phyloP scores from a whole-genome alignment of 768 basidiomycete genomes.

The Punctularia strigosozonata region DNA sequence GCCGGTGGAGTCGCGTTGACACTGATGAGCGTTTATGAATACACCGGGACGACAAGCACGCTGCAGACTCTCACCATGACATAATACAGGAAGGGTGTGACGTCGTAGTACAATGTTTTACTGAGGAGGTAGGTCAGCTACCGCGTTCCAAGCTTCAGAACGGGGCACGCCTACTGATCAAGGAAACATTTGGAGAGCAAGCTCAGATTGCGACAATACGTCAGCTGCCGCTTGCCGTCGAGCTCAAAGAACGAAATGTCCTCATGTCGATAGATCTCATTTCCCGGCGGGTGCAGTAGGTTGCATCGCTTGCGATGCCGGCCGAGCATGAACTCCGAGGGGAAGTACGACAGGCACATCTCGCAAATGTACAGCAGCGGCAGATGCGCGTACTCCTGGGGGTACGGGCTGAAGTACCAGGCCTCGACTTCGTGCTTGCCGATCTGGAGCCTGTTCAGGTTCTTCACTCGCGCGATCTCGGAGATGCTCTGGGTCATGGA shows the following conservation, averaged over 20 bases:
- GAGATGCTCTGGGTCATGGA: slow-evolving; percentile 99
- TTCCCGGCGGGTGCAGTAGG: slow-evolving; percentile 90
- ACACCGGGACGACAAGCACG: background rate
- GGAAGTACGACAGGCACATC: slow-evolving; percentile 91
- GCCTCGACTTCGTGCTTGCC: slow-evolving; percentile 95
- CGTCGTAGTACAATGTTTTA: slow-evolving; percentile 99
- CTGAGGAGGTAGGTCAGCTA: slow-evolving; percentile 23
- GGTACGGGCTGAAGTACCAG: slow-evolving; percentile 99
- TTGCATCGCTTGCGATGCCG: slow-evolving; percentile 89
- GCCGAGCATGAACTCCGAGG: slow-evolving; percentile 80
- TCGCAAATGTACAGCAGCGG: slow-evolving; percentile 97
- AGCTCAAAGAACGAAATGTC: slow-evolving; percentile 98
- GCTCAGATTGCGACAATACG: slow-evolving; percentile 96
- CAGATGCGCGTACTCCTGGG: slow-evolving; percentile 93
- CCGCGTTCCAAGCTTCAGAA: slow-evolving; percentile 2
- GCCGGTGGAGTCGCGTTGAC: slow-evolving; percentile 76
- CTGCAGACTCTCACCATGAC: slow-evolving; percentile 62
- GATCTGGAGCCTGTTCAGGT: slow-evolving; percentile 92
- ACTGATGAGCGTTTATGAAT: slow-evolving; percentile 27
- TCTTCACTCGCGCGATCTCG: slow-evolving; percentile 96
- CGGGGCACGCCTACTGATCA: slow-evolving; percentile 65
- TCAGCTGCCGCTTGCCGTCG: slow-evolving; percentile 90
- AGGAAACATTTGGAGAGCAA: slow-evolving; percentile 96
- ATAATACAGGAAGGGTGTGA: slow-evolving; percentile 99
- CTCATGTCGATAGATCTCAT: slow-evolving; percentile 98